These are phyloP conservation scores for Silene noctiflora DNA, from an alignment of 179 eudicot species.

Conservation along the genomic window DNA sequence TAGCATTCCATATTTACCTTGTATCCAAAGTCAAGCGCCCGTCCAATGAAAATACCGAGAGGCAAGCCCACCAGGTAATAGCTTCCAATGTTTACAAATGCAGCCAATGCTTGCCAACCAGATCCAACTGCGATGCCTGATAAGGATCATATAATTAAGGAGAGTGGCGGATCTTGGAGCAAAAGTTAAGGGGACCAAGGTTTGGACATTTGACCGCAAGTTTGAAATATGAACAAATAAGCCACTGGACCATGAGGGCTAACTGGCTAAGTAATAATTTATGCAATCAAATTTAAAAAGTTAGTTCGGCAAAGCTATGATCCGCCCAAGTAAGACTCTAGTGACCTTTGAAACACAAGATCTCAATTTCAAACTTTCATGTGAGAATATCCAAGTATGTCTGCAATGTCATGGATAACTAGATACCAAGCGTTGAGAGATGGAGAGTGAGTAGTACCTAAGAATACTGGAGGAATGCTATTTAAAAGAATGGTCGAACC, in stretches of 20 bases:
- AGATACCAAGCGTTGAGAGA: not conserved
- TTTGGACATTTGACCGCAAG: no score
- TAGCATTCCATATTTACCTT: conserved; percentile 26
- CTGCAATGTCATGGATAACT: not conserved
- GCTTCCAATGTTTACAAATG: conserved; percentile 44
- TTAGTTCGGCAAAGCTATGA: no score
- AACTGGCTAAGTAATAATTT: no score
- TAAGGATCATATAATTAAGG: conserved; percentile 5
- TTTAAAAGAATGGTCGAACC: conserved; percentile 43
- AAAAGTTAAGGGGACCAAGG: no score
- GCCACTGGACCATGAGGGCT: no score
- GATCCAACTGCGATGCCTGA: conserved; percentile 62
- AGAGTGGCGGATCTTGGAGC: not conserved
- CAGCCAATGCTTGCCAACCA: conserved; percentile 58
- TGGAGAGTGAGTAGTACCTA: conserved; percentile 32
- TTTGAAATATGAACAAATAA: no score
- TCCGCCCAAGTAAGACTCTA: no score
- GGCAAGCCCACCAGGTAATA: conserved; percentile 57
- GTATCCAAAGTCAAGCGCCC: conserved; percentile 29
- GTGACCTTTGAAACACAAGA: not conserved
- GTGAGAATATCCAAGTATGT: not conserved
- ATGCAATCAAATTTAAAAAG: no score
- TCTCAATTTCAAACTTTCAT: not conserved
- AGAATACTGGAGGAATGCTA: conserved; percentile 53
- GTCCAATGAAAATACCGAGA: conserved; percentile 37